A percentile compares a stretch with the other conserved stretches of the same genome.
Evolutionary conservation across 768 basidiomycete species (phyloP).

Genomic region (Amanita inopinata): DNA sequence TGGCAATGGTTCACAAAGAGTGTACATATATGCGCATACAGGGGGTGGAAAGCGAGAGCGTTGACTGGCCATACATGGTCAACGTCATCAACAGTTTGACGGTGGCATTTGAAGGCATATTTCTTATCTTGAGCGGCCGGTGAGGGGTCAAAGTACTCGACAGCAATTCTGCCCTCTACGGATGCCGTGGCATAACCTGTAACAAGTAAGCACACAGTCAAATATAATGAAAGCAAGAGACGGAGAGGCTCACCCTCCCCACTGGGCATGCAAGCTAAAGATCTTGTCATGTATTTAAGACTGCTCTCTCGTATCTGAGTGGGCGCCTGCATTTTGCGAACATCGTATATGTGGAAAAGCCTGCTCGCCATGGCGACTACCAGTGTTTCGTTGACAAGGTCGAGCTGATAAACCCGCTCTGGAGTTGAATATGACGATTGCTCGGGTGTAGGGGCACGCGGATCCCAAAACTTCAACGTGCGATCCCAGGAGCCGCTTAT

Average conservation of each 20-base stretch:
- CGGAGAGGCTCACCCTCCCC: conserved; percentile 58
- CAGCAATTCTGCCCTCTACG: conserved; percentile 92
- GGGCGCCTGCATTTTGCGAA: conserved; percentile 67
- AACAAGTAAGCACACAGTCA: neutral
- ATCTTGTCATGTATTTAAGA: conserved; percentile 90
- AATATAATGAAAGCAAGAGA: too few relatives aligned
- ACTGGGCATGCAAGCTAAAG: conserved; percentile 85
- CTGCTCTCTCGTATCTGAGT: conserved; percentile 84
- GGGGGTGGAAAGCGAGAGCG: conserved; percentile 87
- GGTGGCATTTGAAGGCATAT: conserved; percentile 97
- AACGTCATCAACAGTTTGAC: conserved; percentile 80
- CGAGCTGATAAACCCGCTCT: conserved; percentile 80
- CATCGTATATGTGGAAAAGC: conserved; percentile 82
- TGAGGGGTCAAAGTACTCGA: conserved; percentile 90
- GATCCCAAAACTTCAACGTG: conserved; percentile 83
- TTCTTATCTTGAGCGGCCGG: conserved; percentile 69
- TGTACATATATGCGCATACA: conserved; percentile 30
- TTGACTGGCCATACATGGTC: conserved; percentile 98
- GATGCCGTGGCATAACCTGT: conserved; percentile 88
- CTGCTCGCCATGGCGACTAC: conserved; percentile 93
- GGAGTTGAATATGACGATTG: conserved; percentile 60
- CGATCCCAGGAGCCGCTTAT: conserved; percentile 92
- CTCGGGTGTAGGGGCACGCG: conserved; percentile 47
- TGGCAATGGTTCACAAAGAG: neutral
- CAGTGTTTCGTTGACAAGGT: conserved; percentile 66